phyloP scores from a whole-genome alignment of 148 eudicot genomes.

The Pouteria glomerata region DNA sequence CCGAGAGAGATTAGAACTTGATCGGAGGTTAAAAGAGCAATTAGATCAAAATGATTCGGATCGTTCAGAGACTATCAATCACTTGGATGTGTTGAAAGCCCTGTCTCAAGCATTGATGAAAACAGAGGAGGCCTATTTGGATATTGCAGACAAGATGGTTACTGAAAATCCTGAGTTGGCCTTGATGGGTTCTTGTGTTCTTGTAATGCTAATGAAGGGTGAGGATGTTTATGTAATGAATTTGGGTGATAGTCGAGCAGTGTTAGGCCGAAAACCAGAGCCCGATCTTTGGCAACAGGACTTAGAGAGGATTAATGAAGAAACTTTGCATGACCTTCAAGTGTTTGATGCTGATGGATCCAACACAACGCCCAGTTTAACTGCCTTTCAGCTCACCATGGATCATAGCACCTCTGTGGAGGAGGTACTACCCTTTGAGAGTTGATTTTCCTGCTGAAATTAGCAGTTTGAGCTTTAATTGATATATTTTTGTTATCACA shows the following conservation, averaged over 20 bases:
- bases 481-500: constrained; percentile 12
- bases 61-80: constrained; percentile 33
- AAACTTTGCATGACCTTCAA: constrained; percentile 69
- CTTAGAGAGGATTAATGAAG: constrained; percentile 90
- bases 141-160: constrained; percentile 78
- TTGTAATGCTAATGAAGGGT: constrained; percentile 92
- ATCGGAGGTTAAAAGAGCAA: constrained; percentile 65
- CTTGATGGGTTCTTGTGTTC: constrained; percentile 95
- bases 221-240: constrained; percentile 91
- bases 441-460: background rate
- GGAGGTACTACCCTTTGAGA: constrained; percentile 45
- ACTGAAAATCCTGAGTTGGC: constrained; percentile 87
- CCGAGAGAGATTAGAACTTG: constrained; percentile 81
- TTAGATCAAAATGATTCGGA: constrained; percentile 24
- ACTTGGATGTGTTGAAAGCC: constrained; percentile 69
- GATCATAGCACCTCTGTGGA: constrained; percentile 84
- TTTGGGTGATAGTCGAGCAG: constrained; percentile 89
- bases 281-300: constrained; percentile 89
- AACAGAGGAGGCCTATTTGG: constrained; percentile 82
- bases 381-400: constrained; percentile 70
- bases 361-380: constrained; percentile 33
- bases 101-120: constrained; percentile 61
- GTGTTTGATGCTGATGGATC: constrained; percentile 51
- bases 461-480: constrained; percentile 4
- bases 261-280: constrained; percentile 64